Evolutionary conservation across 2,329 filamentous ascomycete species (phyloP), one percentile per base, ranked within the genome.

Genomic region (Trichoderma sp.): DNA sequence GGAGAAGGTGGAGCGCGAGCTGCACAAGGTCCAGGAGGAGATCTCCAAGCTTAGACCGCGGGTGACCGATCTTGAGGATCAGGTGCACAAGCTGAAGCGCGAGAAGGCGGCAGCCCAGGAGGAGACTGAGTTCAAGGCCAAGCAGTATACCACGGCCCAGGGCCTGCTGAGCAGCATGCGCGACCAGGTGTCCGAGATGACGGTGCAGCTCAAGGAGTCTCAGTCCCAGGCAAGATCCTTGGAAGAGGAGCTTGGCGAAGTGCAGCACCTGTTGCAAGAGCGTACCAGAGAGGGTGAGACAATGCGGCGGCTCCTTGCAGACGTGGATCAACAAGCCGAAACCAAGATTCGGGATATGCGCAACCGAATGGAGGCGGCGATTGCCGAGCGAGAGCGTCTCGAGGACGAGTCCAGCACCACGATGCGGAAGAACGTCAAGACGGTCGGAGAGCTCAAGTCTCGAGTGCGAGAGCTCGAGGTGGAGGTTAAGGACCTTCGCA

Each of bases 381-480:
- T 97, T n/a, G 94, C 97, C 78, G 96, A 99, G 79, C 89, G 96
- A 21, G 96, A 99, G 77, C 89, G 93, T 2, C 90, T 94, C 2
- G 95, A 99, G 79, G 94, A 98, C 72, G 94, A 98, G 80, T 90
- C 93, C 3, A 93, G 89, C 75, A 91, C 89, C 0, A 86, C 92
- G 60, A 92, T 91, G 14, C 87, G 95, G 64, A 88, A 92, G 55
- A 90, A 91, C 71, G 88, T 92, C 7, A 86, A 94, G 59, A 96
- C 98, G 82, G 85, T 93, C 3, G 96, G 98, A 77, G 95, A 98
- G 73, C 83, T 97, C 49, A 93, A 91, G 78, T 85, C 85, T 62
- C 92, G 90, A 79, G 85, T 94, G 13, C 89, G 93, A 7, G 94
- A 97, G 72, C 88, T 93, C 0, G 95, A 98, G 80, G 88, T 90